Evolutionary conservation across 2,329 filamentous ascomycete genomes (phyloP).

Genomic region (Dothistroma septosporum): DNA sequence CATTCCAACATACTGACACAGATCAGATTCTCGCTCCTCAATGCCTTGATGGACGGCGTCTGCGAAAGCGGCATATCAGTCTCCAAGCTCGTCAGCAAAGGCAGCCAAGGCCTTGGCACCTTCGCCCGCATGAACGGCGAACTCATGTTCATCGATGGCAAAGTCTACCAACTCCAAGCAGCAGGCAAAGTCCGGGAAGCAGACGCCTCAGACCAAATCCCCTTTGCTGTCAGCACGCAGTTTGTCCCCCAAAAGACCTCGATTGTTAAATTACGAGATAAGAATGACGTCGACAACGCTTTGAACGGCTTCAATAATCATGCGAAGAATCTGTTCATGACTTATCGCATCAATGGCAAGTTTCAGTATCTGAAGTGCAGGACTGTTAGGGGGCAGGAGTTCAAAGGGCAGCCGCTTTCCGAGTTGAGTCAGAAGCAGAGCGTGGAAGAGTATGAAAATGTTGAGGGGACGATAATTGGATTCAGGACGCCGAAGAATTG

Average conservation of each 20-base stretch:
- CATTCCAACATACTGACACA: background rate
- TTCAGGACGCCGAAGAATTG: conserved; percentile 39
- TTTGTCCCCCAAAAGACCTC: conserved; percentile 31
- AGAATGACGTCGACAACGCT: conserved; percentile 27
- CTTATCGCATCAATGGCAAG: conserved; percentile 30
- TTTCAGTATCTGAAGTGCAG: conserved; percentile 33
- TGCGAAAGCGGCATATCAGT: conserved; percentile 47
- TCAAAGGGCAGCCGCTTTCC: conserved; percentile 30
- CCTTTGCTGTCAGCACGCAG: conserved; percentile 37
- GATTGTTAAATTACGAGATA: conserved; percentile 22
- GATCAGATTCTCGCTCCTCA: background rate
- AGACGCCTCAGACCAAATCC: conserved; percentile 36
- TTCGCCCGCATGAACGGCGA: conserved; percentile 45
- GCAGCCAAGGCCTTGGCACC: conserved; percentile 50
- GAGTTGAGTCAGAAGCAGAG: conserved; percentile 41
- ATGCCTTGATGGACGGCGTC: conserved; percentile 42
- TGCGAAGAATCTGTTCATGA: conserved; percentile 34
- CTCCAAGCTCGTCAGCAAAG: conserved; percentile 44
- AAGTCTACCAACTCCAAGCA: conserved; percentile 41
- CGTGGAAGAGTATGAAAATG: conserved; percentile 36
- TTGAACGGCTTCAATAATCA: conserved; percentile 28
- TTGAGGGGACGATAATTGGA: conserved; percentile 42
- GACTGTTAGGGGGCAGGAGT: conserved; percentile 33
- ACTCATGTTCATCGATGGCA: conserved; percentile 41
- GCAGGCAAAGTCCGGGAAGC: conserved; percentile 36